Percentiles rank a stretch among this genome's conserved stretches.
These are phyloP conservation scores for Candida frijolesensis DNA, from an alignment of 1,139 yeast species.

Conservation along the genomic window DNA sequence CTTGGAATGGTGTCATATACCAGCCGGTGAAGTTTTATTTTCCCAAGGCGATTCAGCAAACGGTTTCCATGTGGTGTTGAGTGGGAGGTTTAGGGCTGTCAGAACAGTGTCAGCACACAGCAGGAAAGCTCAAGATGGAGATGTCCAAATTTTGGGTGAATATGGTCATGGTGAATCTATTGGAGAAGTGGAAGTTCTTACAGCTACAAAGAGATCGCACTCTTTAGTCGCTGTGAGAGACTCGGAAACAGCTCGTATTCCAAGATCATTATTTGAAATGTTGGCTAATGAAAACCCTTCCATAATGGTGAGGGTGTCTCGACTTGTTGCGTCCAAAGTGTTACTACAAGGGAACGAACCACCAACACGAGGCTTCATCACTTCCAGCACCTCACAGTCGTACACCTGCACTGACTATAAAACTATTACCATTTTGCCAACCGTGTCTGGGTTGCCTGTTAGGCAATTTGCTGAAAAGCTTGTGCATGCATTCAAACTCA, in stretches of 20 bases:
- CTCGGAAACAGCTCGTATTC: constrained; percentile 90
- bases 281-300: constrained; percentile 85
- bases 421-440: constrained; percentile 84
- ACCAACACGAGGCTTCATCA: constrained; percentile 17
- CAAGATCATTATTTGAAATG: constrained; percentile 84
- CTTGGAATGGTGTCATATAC: constrained; percentile 89
- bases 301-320: constrained; percentile 84
- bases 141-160: constrained; percentile 61
- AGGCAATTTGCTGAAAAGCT: constrained; percentile 78
- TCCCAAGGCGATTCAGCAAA: constrained; percentile 87
- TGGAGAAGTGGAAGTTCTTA: constrained; percentile 93
- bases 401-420: constrained; percentile 57
- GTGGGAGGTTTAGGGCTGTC: constrained; percentile 83
- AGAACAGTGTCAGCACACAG: constrained; percentile 22
- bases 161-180: constrained; percentile 93
- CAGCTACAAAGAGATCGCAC: constrained; percentile 73
- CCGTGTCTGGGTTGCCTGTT: constrained; percentile 78
- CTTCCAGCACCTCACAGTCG: constrained; percentile 31
- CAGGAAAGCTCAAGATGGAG: constrained; percentile 24
- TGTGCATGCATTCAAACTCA: constrained; percentile 66
- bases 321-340: constrained; percentile 81
- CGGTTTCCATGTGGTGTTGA: constrained; percentile 87
- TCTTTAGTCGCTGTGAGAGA: constrained; percentile 89
- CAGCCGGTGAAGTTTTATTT: constrained; percentile 80
- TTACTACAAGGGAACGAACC: constrained; percentile 22